phyloP scores from a whole-genome alignment of 768 basidiomycete genomes.

The Agaricus sinodeliciosus region DNA sequence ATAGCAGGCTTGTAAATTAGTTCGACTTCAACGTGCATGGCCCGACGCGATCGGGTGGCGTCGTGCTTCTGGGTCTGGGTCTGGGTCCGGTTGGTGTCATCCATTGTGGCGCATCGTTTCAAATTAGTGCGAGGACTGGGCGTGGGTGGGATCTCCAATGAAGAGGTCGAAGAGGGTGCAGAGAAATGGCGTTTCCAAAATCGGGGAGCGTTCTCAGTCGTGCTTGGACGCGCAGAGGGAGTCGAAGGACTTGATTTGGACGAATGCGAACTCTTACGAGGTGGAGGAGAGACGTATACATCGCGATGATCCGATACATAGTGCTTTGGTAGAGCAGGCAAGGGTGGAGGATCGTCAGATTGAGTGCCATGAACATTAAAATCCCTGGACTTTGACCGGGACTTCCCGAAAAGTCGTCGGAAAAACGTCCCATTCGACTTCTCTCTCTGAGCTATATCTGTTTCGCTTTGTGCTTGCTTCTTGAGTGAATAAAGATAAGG shows the following conservation, averaged over 20 bases:
- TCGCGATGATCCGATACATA: not conserved
- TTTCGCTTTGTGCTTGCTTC: conserved; percentile 7
- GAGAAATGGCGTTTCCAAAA: conserved; percentile 41
- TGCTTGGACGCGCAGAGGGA: conserved; percentile 29
- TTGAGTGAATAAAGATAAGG: not conserved
- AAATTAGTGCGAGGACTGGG: conserved; percentile 19
- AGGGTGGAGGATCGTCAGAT: conserved; percentile 2
- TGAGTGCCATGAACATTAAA: not conserved
- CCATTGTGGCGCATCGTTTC: not conserved
- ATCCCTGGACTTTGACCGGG: conserved; percentile 3
- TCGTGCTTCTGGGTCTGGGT: conserved; percentile 1
- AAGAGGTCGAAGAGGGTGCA: conserved; percentile 50
- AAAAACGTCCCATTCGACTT: not conserved
- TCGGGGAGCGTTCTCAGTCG: conserved; percentile 46
- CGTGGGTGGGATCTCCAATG: conserved; percentile 36
- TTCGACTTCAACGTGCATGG: conserved; percentile 10
- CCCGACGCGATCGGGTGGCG: not conserved
- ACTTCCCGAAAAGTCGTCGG: conserved; percentile 1
- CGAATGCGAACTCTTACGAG: not conserved
- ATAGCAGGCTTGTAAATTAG: not conserved
- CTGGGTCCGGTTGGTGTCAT: not conserved
- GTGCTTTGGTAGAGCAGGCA: conserved; percentile 5
- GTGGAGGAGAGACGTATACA: not conserved
- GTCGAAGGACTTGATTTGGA: not conserved
- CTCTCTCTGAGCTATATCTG: not conserved